A percentile compares a stretch with the other conserved stretches of the same genome.
These are phyloP conservation scores for Mycena chlorophos DNA, from an alignment of 768 basidiomycete species.

Conservation along the genomic window DNA sequence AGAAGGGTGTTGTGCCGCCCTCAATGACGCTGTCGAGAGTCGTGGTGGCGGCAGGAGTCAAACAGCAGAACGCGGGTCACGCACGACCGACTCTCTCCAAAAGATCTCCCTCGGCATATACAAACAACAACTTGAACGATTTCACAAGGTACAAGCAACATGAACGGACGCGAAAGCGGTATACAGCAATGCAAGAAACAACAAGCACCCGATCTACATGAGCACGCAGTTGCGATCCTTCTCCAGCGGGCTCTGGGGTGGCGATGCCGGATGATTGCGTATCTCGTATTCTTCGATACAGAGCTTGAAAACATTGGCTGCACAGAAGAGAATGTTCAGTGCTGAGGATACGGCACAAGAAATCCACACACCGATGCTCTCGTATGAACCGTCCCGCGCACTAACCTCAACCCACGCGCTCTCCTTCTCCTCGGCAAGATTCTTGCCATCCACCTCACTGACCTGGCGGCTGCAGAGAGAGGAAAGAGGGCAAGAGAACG, in stretches of 20 bases:
- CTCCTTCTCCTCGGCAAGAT: slow-evolving; percentile 67
- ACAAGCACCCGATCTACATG: background rate
- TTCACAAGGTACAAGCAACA: background rate
- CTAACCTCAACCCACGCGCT: slow-evolving; percentile 88
- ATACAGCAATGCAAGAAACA: background rate
- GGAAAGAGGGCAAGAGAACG: slow-evolving; percentile 29
- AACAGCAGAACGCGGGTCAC: background rate
- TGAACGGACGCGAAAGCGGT: no score
- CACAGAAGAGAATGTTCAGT: slow-evolving; percentile 2
- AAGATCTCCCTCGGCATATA: background rate
- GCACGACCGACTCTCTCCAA: background rate
- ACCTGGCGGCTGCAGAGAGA: slow-evolving; percentile 64
- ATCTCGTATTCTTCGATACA: slow-evolving; percentile 79
- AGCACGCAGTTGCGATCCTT: background rate
- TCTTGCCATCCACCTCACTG: slow-evolving; percentile 67
- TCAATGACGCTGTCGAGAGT: background rate
- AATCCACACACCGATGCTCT: slow-evolving; percentile 79
- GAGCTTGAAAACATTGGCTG: slow-evolving; percentile 83
- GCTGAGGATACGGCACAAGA: background rate
- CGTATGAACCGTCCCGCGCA: slow-evolving; percentile 80
- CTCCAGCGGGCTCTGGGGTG: background rate
- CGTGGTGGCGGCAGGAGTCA: background rate
- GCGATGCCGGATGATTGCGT: background rate
- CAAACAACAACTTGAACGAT: background rate
- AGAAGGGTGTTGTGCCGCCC: slow-evolving; percentile 8